A percentile compares a stretch with the other conserved stretches of the same genome.
Conservation (phyloP, 1,284 basidiomycete genomes). For the Rhodotorula sp. region DNA sequence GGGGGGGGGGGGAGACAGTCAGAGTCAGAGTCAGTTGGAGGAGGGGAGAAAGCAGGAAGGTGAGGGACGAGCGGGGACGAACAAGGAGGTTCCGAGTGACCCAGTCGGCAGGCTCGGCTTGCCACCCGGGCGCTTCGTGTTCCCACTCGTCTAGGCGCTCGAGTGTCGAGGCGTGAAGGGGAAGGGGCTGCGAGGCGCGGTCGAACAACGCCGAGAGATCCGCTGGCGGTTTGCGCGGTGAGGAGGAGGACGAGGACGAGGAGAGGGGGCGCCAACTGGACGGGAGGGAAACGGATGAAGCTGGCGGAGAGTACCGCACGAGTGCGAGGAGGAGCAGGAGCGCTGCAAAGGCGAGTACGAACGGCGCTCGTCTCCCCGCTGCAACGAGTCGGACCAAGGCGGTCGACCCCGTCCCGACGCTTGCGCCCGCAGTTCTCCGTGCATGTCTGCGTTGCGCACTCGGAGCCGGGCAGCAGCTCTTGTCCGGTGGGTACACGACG, state of each 20-base stretch:
- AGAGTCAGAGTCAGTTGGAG: background rate
- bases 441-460: too few relatives aligned
- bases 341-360: background rate
- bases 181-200: constrained; percentile 44
- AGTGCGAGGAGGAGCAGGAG: background rate
- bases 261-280: background rate
- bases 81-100: constrained; percentile 41
- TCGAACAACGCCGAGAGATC: constrained; percentile 1
- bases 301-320: background rate
- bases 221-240: background rate
- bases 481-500: too few relatives aligned
- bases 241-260: background rate
- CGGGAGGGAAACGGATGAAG: background rate
- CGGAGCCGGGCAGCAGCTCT: too few relatives aligned
- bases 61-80: constrained; percentile 11
- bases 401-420: too few relatives aligned
- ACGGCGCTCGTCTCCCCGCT: too few relatives aligned
- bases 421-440: too few relatives aligned
- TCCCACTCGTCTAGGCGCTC: constrained; percentile 52
- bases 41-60: background rate
- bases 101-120: constrained; percentile 43
- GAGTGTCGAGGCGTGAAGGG: constrained; percentile 47
- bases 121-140: constrained; percentile 44
- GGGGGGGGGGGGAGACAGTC: too few relatives aligned
- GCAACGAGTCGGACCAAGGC: too few relatives aligned